A percentile compares a stretch with the other conserved stretches of the same genome.
phyloP scores from a whole-genome alignment of 2,329 filamentous ascomycete genomes.

The Akanthomyces uredinophilus region DNA sequence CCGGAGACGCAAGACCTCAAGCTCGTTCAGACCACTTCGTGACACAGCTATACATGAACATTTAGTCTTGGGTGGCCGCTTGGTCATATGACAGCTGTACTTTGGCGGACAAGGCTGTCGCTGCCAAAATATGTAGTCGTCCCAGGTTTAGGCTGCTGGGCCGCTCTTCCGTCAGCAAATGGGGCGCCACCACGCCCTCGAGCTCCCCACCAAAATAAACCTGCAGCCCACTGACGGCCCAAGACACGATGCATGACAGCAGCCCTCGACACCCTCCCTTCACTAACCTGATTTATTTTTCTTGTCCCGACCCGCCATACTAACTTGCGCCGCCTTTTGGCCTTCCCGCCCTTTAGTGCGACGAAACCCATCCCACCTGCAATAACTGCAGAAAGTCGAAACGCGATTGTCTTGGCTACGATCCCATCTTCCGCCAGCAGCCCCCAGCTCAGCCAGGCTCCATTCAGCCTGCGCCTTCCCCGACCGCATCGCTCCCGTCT shows the following conservation, averaged over 20 bases:
- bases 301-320: neutral
- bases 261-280: neutral
- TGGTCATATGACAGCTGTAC: neutral
- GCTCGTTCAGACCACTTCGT: neutral
- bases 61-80: neutral
- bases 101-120: neutral
- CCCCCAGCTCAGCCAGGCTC: conserved; percentile 68
- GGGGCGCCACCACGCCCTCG: neutral
- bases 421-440: conserved; percentile 76
- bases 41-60: neutral
- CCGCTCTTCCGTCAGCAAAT: conserved; percentile 8
- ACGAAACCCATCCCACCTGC: conserved; percentile 90
- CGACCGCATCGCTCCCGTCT: conserved; percentile 20
- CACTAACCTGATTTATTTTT: neutral
- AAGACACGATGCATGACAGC: conserved; percentile 8
- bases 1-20: neutral
- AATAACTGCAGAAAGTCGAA: conserved; percentile 87
- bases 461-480: conserved; percentile 36
- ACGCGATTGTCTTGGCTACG: conserved; percentile 80
- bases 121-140: neutral
- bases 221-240: conserved; percentile 15
- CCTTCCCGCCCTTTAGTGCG: conserved; percentile 60
- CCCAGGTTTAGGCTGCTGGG: conserved; percentile 1
- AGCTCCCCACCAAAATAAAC: conserved; percentile 17
- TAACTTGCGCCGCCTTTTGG: conserved; percentile 18